phyloP scores from a whole-genome alignment of 202 grass and related monocot genomes.

The Schoenoplectus triqueter region DNA sequence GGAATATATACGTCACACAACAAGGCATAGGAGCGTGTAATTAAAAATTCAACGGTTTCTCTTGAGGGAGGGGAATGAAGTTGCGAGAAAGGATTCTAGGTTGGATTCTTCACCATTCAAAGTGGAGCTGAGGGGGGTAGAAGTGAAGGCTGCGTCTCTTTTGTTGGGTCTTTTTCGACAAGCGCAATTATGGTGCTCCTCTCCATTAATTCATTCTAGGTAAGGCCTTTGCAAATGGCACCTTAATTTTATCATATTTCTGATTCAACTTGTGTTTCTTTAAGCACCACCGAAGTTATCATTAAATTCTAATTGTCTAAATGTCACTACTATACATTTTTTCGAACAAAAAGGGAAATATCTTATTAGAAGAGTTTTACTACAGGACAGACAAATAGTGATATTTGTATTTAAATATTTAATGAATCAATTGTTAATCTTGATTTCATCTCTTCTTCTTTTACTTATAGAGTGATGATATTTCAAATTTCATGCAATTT shows the following conservation, averaged over 20 bases:
- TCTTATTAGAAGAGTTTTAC: no score
- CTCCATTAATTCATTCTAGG: neutral
- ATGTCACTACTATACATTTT: neutral
- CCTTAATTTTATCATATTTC: conserved; percentile 20
- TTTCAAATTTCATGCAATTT: no score
- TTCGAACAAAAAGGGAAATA: no score
- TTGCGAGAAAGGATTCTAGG: conserved; percentile 47
- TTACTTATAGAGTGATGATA: no score
- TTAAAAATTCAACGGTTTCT: conserved; percentile 39
- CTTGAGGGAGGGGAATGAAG: conserved; percentile 41
- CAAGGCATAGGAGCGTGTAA: neutral
- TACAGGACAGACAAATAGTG: no score
- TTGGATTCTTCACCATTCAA: conserved; percentile 79
- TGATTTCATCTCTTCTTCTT: no score
- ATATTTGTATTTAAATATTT: no score
- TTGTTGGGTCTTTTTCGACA: conserved; percentile 60
- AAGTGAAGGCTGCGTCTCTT: conserved; percentile 26
- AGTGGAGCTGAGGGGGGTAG: conserved; percentile 62
- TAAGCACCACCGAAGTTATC: neutral
- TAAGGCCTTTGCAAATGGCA: neutral
- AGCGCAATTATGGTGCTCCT: conserved; percentile 56
- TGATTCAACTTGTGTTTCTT: neutral
- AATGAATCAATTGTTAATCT: no score
- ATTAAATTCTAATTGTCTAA: no score
- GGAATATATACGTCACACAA: neutral